Base-by-base conservation (phyloP, 2,329 filamentous ascomycete species). In the Hirsutella rhossiliensis region DNA sequence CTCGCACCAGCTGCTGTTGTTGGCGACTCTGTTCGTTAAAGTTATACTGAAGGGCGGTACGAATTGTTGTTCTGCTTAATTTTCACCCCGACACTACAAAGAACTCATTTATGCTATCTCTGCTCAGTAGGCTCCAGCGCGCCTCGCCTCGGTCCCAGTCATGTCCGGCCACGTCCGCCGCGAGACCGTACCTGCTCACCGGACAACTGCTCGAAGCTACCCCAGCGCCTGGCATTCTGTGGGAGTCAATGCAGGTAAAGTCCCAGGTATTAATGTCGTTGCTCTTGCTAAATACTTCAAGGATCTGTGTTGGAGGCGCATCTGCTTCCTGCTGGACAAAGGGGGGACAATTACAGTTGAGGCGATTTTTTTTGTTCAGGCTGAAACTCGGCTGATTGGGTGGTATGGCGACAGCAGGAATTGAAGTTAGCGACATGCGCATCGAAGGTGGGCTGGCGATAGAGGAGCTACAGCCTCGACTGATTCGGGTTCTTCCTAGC, bases 341-440 rank as follows among this genome's bases (percentile, higher is more conserved):
- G 2, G 75, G 75, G 51, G n/a, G n/a, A n/a, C 79, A 79, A 56
- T 78, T 79, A 48, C 74, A 78, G 56, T 74, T 77, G 60, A 78
- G 75, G 7, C 75, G 71, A 40, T 63, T 59, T 41, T 50, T 28
- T 13, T 34, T 41, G 19, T 19, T 54, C n/a, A 48, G 47, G 18
- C 50, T 55, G 39, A 37, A 32, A 11, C 28, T 55, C 19, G 48
- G 46, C 7, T 52, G 47, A 17, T 42, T 38, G 15, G 61, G 52
- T 1, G 20, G 17, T 5, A 34, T 34, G 32, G 17, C 17, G 23
- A 23, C 39, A 7, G 54, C 51, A 6, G 48, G 52, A n/a, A n/a
- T n/a, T n/a, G n/a, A n/a, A 8, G 55, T 52, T 13, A 46, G 37
- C 19, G 40, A 48, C 18, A 48, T 43, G 28, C 50, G 48, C 36